These are phyloP conservation scores for Pseudonectria buxi DNA, from an alignment of 2,329 filamentous ascomycete genomes.

Conservation along the genomic window DNA sequence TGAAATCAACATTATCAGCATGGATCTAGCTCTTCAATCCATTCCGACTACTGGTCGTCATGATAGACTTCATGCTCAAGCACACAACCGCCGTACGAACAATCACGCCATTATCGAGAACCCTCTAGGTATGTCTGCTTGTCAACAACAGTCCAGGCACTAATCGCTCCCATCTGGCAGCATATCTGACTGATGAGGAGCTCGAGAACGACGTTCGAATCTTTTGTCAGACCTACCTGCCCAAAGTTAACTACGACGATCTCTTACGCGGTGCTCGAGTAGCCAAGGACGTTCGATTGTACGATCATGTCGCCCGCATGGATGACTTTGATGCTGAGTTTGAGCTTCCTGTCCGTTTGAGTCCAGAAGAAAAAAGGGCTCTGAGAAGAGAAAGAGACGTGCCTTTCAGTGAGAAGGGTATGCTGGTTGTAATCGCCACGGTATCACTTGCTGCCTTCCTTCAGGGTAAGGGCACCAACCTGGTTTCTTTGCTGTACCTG, in stretches of 20 bases:
- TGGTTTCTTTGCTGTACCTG: too few species aligned
- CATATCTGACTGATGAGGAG: constrained; percentile 31
- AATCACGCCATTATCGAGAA: constrained; percentile 32
- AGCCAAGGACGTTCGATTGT: constrained; percentile 32
- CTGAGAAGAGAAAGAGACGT: constrained; percentile 32
- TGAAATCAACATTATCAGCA: too few species aligned
- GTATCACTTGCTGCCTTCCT: constrained; percentile 38
- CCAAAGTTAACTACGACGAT: constrained; percentile 21
- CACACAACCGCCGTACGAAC: constrained; percentile 23
- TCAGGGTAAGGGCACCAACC: constrained; percentile 25
- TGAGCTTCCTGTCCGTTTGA: constrained; percentile 27
- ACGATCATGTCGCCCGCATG: constrained; percentile 31
- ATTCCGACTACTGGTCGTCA: too few species aligned
- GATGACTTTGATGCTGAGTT: constrained; percentile 12
- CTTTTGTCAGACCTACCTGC: constrained; percentile 25
- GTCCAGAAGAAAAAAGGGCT: constrained; percentile 29
- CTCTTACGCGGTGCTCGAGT: constrained; percentile 34
- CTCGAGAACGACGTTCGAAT: constrained; percentile 28
- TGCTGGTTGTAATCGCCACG: constrained; percentile 34
- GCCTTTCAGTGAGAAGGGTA: constrained; percentile 32
- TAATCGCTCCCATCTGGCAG: too few species aligned
- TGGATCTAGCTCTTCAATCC: too few species aligned
- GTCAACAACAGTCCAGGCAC: too few species aligned
- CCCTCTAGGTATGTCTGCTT: constrained; percentile 26
- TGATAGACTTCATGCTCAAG: constrained; percentile 16